Evolutionary conservation across 805 yeast species (phyloP).

Genomic region (Kazachstania bromeliacearum): DNA sequence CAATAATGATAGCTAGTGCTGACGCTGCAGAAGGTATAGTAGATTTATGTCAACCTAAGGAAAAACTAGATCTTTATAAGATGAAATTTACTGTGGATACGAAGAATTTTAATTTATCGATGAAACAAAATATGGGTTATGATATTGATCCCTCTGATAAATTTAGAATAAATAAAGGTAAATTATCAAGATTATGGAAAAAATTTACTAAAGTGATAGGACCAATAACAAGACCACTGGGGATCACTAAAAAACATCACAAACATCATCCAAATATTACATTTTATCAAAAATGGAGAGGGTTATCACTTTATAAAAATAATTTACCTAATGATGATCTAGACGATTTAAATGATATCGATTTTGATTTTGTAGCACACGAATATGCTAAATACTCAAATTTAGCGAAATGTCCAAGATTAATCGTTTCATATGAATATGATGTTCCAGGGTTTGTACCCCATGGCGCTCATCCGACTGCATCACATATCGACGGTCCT

Average conservation of each 20-base stretch:
- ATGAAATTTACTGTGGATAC: slow-evolving; percentile 37
- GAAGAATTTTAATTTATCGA: slow-evolving; percentile 44
- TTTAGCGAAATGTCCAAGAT: slow-evolving; percentile 49
- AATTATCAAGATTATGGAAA: slow-evolving; percentile 19
- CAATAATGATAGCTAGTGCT: slow-evolving; percentile 56
- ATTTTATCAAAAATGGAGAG: slow-evolving; percentile 52
- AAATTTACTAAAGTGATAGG: slow-evolving; percentile 11
- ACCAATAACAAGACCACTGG: slow-evolving; percentile 6
- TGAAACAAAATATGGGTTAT: slow-evolving; percentile 66
- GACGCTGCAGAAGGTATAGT: slow-evolving; percentile 43
- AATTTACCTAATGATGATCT: slow-evolving; percentile 32
- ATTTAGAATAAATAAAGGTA: slow-evolving; percentile 12
- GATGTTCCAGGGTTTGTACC: slow-evolving; percentile 68
- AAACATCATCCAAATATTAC: slow-evolving; percentile 8
- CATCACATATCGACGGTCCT: slow-evolving; percentile 33
- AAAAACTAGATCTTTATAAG: slow-evolving; percentile 49
- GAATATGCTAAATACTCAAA: slow-evolving; percentile 81
- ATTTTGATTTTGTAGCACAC: slow-evolving; percentile 31
- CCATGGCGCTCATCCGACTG: slow-evolving; percentile 25
- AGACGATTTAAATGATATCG: slow-evolving; percentile 25
- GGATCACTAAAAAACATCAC: slow-evolving; percentile 3
- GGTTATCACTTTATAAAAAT: slow-evolving; percentile 53
- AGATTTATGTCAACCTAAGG: slow-evolving; percentile 45
- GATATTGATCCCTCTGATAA: slow-evolving; percentile 29
- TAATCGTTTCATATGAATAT: slow-evolving; percentile 50